Conservation (phyloP, 2,329 filamentous ascomycete species). For the Aspergillus sergii region DNA sequence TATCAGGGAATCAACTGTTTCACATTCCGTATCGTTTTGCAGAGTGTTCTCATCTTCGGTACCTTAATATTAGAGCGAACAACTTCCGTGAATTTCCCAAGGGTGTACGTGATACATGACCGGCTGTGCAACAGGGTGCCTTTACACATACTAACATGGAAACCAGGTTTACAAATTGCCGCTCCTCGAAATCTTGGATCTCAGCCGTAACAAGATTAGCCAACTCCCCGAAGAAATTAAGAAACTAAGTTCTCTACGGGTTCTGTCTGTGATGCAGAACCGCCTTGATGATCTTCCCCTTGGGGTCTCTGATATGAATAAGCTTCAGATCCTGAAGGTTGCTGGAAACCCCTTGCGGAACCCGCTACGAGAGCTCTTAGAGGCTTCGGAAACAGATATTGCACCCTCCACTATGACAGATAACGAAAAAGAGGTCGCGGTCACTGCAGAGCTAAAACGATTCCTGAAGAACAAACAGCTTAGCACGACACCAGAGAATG, state of each 20-base stretch:
- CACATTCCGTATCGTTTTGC: conserved; percentile 52
- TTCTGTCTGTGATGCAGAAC: conserved; percentile 85
- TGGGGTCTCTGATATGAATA: conserved; percentile 85
- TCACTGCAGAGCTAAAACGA: conserved; percentile 63
- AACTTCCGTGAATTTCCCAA: conserved; percentile 63
- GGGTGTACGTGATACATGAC: conserved; percentile 52
- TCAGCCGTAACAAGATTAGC: conserved; percentile 83
- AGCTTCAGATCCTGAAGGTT: conserved; percentile 84
- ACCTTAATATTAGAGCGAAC: conserved; percentile 54
- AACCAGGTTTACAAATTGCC: conserved; percentile 79
- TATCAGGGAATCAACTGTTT: conserved; percentile 56
- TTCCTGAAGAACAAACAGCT: conserved; percentile 55
- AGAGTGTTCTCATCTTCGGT: conserved; percentile 52
- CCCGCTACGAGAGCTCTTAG: conserved; percentile 71
- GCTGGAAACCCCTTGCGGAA: conserved; percentile 85
- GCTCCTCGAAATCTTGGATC: conserved; percentile 87
- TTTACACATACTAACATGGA: conserved; percentile 19
- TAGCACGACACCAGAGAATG: conserved; percentile 43
- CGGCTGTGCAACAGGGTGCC: background rate
- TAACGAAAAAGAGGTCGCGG: conserved; percentile 61
- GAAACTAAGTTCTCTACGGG: conserved; percentile 81
- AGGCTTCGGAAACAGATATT: conserved; percentile 67
- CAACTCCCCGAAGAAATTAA: conserved; percentile 77
- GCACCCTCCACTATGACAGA: conserved; percentile 57
- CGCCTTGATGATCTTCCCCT: conserved; percentile 80